Conservation (phyloP, 495 filamentous ascomycete genomes). For the Polyplosphaeria fusca region DNA sequence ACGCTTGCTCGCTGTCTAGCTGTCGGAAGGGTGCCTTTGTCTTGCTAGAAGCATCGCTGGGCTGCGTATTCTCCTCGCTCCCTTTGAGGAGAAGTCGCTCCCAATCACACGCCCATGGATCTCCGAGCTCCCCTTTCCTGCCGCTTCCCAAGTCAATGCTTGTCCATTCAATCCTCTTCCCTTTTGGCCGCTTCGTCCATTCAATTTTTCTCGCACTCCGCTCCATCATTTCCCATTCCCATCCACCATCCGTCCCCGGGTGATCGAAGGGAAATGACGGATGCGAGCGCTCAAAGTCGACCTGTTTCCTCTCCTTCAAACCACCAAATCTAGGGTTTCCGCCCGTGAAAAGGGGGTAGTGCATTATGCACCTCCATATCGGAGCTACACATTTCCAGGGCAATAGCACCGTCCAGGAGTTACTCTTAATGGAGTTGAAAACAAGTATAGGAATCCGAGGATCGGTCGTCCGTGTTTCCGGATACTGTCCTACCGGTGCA, state of each 20-base stretch:
- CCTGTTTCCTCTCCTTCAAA: conserved; percentile 71
- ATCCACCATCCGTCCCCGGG: conserved; percentile 77
- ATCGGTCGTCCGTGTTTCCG: conserved; percentile 62
- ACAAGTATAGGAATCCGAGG: conserved; percentile 78
- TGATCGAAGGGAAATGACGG: conserved; percentile 90
- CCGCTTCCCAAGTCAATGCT: conserved; percentile 70
- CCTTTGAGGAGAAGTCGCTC: conserved; percentile 53
- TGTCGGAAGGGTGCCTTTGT: conserved; percentile 26
- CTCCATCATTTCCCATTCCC: conserved; percentile 69
- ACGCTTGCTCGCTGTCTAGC: not conserved
- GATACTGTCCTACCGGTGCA: conserved; percentile 54
- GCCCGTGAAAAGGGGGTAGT: conserved; percentile 76
- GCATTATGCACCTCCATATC: conserved; percentile 84
- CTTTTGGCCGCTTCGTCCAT: conserved; percentile 80
- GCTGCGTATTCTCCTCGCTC: not conserved
- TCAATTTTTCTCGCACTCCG: conserved; percentile 56
- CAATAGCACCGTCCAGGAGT: conserved; percentile 77
- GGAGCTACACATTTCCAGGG: conserved; percentile 89
- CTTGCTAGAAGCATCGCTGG: not conserved
- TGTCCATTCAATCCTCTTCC: conserved; percentile 73
- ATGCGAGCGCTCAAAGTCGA: conserved; percentile 73
- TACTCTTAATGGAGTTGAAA: conserved; percentile 53
- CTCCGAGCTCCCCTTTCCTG: conserved; percentile 78
- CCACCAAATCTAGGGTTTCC: conserved; percentile 81
- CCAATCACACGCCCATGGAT: conserved; percentile 87